A percentile compares a stretch with the other conserved stretches of the same genome.
Evolutionary conservation across 495 filamentous ascomycete genomes (phyloP).

Genomic region (Penicillium dipodomyicola): DNA sequence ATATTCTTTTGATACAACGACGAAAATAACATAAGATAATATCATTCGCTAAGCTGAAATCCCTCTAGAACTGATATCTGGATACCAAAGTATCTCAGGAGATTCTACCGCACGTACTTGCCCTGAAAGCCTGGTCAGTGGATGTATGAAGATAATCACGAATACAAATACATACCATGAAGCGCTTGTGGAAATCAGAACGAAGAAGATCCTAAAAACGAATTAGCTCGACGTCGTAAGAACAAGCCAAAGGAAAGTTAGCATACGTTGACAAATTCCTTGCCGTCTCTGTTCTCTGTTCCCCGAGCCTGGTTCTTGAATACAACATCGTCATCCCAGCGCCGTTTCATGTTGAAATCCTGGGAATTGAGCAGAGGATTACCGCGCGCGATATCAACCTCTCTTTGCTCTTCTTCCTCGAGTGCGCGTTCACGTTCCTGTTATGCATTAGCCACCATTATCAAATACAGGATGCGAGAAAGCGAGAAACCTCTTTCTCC

Average conservation of each 20-base stretch:
- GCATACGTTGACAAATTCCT: constrained; percentile 93
- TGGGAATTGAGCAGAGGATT: constrained; percentile 84
- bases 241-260: background rate
- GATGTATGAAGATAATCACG: constrained; percentile 4
- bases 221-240: constrained; percentile 22
- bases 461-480: background rate
- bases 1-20: too few species aligned
- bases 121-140: constrained; percentile 43
- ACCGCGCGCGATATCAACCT: constrained; percentile 84
- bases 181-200: constrained; percentile 95
- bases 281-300: constrained; percentile 88
- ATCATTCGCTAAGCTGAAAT: constrained; percentile 9
- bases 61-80: background rate
- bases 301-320: constrained; percentile 98
- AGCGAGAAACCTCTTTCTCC: constrained; percentile 65
- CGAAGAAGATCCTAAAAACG: constrained; percentile 72
- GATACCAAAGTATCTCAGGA: background rate
- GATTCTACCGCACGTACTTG: constrained; percentile 64
- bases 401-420: constrained; percentile 75
- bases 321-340: constrained; percentile 99
- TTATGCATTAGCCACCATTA: constrained; percentile 12
- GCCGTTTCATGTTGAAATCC: constrained; percentile 47
- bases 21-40: background rate
- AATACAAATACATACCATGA: constrained; percentile 67
- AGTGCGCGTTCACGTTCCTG: constrained; percentile 73